Conservation (phyloP, 305 asterid genomes). For the Fraxinus dipetala region DNA sequence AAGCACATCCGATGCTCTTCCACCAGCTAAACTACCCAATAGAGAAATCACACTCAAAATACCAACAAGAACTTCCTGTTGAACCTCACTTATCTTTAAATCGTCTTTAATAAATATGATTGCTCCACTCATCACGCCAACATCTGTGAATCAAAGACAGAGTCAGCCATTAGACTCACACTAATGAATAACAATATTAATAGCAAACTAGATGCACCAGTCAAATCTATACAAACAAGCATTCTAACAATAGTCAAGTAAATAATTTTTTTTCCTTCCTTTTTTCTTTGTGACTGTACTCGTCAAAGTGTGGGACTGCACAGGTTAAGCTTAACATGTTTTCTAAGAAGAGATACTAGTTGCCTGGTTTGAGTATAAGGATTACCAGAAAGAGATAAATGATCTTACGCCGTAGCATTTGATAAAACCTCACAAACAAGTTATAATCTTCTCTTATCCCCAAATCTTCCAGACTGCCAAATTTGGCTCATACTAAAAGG, state of each 20-base stretch:
- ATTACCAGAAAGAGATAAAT: not conserved
- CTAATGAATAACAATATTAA: not conserved
- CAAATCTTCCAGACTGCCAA: not conserved
- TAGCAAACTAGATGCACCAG: not conserved
- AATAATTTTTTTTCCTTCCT: not conserved
- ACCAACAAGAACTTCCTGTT: constrained; percentile 74
- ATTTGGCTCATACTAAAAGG: not conserved
- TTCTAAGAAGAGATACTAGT: not conserved
- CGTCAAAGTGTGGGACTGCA: not conserved
- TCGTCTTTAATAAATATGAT: constrained; percentile 77
- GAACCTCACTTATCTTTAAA: constrained; percentile 70
- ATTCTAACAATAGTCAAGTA: not conserved
- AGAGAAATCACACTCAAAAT: constrained; percentile 77
- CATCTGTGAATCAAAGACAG: constrained; percentile 49
- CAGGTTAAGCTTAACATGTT: not conserved
- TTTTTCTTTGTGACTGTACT: not conserved
- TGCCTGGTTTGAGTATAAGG: not conserved
- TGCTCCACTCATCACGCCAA: constrained; percentile 96
- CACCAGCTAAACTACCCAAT: constrained; percentile 78
- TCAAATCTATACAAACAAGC: not conserved
- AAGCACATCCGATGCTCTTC: constrained; percentile 74
- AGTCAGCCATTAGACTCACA: not conserved
- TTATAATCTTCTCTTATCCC: not conserved
- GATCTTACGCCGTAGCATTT: not conserved
- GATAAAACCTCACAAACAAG: not conserved